Percentiles rank a stretch among this genome's conserved stretches.
phyloP scores from a whole-genome alignment of 78 protist species.

The Anaeramoeba flamelloides region DNA sequence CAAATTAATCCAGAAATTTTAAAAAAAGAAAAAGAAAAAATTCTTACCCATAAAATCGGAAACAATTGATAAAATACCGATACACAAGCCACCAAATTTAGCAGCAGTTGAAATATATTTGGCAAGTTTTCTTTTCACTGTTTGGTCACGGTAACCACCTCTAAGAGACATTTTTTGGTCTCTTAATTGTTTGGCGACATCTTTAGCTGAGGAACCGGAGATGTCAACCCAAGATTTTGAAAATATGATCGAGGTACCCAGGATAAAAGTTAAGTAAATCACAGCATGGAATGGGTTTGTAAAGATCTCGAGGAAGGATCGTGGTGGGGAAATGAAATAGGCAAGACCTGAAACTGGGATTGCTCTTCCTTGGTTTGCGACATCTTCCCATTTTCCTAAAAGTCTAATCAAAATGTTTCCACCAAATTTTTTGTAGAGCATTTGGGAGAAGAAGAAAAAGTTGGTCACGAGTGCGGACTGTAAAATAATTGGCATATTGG shows the following conservation, averaged over 20 bases:
- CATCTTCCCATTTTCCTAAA: conserved; percentile 94
- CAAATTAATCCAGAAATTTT: no score
- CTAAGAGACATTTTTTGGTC: conserved; percentile 65
- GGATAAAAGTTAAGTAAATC: conserved; percentile 75
- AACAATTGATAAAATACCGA: conserved; percentile 87
- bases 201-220: conserved; percentile 78
- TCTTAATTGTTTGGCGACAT: conserved; percentile 83
- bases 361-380: conserved; percentile 7
- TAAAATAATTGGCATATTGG: conserved; percentile 97
- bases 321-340: conserved; percentile 94
- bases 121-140: conserved; percentile 56
- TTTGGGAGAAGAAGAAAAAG: conserved; percentile 88
- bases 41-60: conserved; percentile 88
- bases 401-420: conserved; percentile 67
- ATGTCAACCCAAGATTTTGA: conserved; percentile 79
- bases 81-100: conserved; percentile 97
- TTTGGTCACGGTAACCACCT: conserved; percentile 32
- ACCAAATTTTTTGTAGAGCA: conserved; percentile 74
- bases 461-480: conserved; percentile 90
- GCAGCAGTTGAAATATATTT: conserved; percentile 98
- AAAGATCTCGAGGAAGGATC: conserved; percentile 41
- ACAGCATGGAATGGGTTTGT: conserved; percentile 89
- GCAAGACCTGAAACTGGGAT: conserved; percentile 86
- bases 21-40: no score
- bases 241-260: conserved; percentile 92